A percentile compares a stretch with the other conserved stretches of the same genome.
phyloP scores from a whole-genome alignment of 2,329 filamentous ascomycete species.

The Colletotrichum lini region DNA sequence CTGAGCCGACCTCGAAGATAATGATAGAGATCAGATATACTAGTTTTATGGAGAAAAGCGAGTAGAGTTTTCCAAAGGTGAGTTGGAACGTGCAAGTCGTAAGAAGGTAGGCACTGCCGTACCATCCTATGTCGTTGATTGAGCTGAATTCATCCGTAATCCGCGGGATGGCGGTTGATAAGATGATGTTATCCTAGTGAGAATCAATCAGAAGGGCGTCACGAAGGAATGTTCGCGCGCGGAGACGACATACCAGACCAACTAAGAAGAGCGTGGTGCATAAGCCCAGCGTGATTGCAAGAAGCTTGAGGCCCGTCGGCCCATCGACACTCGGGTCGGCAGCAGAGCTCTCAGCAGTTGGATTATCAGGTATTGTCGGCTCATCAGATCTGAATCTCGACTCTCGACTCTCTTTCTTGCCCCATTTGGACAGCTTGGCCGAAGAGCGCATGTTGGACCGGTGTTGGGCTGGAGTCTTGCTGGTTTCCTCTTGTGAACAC shows the following conservation, averaged over 20 bases:
- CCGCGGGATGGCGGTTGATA: slow-evolving; percentile 54
- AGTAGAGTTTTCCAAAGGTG: slow-evolving; percentile 49
- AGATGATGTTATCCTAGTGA: slow-evolving; percentile 54
- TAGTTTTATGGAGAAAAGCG: slow-evolving; percentile 49
- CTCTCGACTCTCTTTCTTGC: not conserved
- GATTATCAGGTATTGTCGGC: not conserved
- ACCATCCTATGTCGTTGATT: slow-evolving; percentile 58
- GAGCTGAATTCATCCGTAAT: slow-evolving; percentile 54
- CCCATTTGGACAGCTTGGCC: slow-evolving; percentile 7
- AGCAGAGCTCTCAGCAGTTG: not conserved
- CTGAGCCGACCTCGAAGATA: slow-evolving; percentile 47
- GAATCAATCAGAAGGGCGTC: not conserved
- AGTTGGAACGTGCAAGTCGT: slow-evolving; percentile 47
- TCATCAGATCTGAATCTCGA: slow-evolving; percentile 16
- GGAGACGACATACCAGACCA: slow-evolving; percentile 13
- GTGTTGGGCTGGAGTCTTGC: not conserved
- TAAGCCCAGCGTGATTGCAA: slow-evolving; percentile 22
- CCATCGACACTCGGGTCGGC: slow-evolving; percentile 5
- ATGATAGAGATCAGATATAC: slow-evolving; percentile 45
- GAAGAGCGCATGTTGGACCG: slow-evolving; percentile 6
- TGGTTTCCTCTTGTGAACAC: not conserved
- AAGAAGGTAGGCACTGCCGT: slow-evolving; percentile 40
- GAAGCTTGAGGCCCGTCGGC: slow-evolving; percentile 17
- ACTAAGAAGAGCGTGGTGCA: slow-evolving; percentile 32
- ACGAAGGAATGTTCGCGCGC: too few species aligned